Conservation (phyloP, 306 rosid species). For the Dicorynia guianensis region DNA sequence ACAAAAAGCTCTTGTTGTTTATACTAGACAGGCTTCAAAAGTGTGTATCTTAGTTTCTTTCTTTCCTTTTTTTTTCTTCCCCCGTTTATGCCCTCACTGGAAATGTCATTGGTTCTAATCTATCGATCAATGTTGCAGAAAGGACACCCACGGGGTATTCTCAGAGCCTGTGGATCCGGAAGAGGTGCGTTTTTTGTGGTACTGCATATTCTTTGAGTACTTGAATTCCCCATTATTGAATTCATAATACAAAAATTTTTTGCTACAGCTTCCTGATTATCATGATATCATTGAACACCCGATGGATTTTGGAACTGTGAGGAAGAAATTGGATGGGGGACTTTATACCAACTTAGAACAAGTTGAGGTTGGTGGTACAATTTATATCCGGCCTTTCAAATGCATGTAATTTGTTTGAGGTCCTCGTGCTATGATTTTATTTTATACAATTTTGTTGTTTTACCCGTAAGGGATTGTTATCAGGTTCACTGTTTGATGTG, state of each 20-base stretch:
- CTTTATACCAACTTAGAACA: constrained; percentile 72
- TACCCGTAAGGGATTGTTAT: not conserved
- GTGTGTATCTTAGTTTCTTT: constrained; percentile 51
- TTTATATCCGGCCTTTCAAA: constrained; percentile 18
- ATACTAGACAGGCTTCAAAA: constrained; percentile 99
- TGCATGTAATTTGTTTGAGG: not conserved
- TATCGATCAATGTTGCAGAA: constrained; percentile 64
- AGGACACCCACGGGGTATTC: constrained; percentile 93
- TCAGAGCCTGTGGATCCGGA: constrained; percentile 95
- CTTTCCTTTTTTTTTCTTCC: constrained; percentile 25
- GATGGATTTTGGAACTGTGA: constrained; percentile 51
- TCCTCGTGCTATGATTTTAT: not conserved
- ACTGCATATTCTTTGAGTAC: constrained; percentile 5
- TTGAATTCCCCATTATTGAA: constrained; percentile 24
- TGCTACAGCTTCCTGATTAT: constrained; percentile 90
- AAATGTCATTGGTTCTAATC: constrained; percentile 46
- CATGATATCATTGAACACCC: constrained; percentile 76
- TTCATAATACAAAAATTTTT: constrained; percentile 23
- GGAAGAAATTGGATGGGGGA: constrained; percentile 70
- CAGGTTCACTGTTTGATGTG: not conserved
- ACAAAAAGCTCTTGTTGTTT: constrained; percentile 99
- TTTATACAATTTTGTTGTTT: not conserved
- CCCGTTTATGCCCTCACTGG: constrained; percentile 35
- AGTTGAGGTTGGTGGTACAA: constrained; percentile 73
- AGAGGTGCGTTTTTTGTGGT: constrained; percentile 61